Conservation (phyloP, 202 grass and related monocot species). For the Setaria italica region DNA sequence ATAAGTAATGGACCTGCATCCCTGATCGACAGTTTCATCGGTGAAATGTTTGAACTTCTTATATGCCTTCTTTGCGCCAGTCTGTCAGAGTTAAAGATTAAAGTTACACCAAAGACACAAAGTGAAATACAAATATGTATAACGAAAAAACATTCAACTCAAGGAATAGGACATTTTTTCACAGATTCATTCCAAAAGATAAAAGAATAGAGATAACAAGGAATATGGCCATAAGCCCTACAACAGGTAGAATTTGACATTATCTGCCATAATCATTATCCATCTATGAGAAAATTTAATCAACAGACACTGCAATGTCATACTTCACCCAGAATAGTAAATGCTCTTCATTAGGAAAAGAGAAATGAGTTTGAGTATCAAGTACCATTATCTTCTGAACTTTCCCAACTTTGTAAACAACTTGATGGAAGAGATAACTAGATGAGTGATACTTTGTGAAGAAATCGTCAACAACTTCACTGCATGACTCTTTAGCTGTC, state of each 20-base stretch:
- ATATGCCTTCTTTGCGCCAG: slow-evolving; percentile 71
- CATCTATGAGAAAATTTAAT: not conserved
- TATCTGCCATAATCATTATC: slow-evolving; percentile 3
- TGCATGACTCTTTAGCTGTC: slow-evolving; percentile 58
- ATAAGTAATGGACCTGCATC: slow-evolving; percentile 53
- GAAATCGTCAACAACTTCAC: slow-evolving; percentile 64
- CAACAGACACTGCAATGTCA: not conserved
- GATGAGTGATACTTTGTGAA: slow-evolving; percentile 88
- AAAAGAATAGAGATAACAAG: not conserved
- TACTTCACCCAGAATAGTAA: slow-evolving; percentile 1
- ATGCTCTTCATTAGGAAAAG: not conserved
- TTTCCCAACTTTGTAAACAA: slow-evolving; percentile 86
- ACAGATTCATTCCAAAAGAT: slow-evolving; percentile 33
- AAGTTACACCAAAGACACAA: slow-evolving; percentile 28
- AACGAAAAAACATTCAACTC: slow-evolving; percentile 2
- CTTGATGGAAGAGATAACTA: slow-evolving; percentile 92
- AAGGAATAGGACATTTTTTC: slow-evolving; percentile 46
- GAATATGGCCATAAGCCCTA: not conserved
- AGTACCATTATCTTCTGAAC: slow-evolving; percentile 90
- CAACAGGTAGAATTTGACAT: slow-evolving; percentile 5
- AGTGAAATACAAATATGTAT: slow-evolving; percentile 25
- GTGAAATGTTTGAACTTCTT: slow-evolving; percentile 67
- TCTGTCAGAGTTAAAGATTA: slow-evolving; percentile 62
- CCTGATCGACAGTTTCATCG: slow-evolving; percentile 60
- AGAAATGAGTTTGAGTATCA: not conserved